Base-by-base conservation (phyloP, 176 grass and related monocot genomes). In the Alloteropsis semialata region DNA sequence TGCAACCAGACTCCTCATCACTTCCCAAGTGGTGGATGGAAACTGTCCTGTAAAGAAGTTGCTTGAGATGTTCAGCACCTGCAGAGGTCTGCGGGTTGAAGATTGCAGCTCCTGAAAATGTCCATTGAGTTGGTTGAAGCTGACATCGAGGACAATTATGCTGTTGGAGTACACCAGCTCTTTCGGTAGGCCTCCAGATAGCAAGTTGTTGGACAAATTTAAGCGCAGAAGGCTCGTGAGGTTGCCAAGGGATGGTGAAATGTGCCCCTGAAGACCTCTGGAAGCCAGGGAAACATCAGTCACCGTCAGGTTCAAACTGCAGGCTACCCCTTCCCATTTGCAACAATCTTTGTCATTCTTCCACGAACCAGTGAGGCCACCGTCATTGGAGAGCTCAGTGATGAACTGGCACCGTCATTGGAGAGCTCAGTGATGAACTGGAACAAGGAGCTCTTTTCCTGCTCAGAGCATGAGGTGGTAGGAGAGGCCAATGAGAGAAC, bases 321-420 rank as follows among this genome's bases (percentile, higher is more conserved):
- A 92, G 34, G 24, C 61, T 39, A 92, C 79, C 28, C 86, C 90
- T 34, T 92, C 68, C 90, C 86, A 92, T 16, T 4, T 16, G 68
- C 86, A 92, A 53, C 72, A 92, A 4, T 86, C 48, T 5, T 46
- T 68, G 30, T 32, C 37, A 11, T 38, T 74, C 28, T 15, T 37
- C 89, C 90, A 92, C 0, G 19, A 74, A 14, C 19, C 8, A 0
- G 17, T 2, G 25, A 91, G 77, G 42, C 77, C 72, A 6, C 54
- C 22, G 8, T 49, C 17, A 2, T 37, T 15, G 7, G 84, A 78
- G 56, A 90, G 74, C 24, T 56, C 37, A 8, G 79, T 1, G 12
- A 74, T 48, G 58, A 90, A 87, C 79, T 70, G 75, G 64, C 72
- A 6, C 54, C 22, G 8, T 49, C 17, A 2, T 37, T 15, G 7